Evolutionary conservation across 169 alveolate species (phyloP).

Genomic region (Cytauxzoon felis): DNA sequence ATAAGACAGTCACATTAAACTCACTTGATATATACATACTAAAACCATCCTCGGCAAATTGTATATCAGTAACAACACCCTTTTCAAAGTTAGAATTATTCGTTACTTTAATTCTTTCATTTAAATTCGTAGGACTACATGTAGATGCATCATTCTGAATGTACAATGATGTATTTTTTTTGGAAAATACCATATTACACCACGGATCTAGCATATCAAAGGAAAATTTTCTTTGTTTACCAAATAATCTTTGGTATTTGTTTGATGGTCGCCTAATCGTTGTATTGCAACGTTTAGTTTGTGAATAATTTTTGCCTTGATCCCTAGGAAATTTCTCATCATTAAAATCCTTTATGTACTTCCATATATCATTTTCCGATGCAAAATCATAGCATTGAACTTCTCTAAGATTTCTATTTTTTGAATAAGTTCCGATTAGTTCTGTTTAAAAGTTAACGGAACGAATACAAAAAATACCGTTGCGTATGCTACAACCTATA

Average conservation of each 20-base stretch:
- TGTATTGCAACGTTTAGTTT: neutral
- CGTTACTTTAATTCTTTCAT: too few relatives aligned
- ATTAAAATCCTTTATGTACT: constrained; percentile 13
- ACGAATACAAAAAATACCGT: neutral
- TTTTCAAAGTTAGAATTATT: too few relatives aligned
- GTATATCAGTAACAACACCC: constrained; percentile 28
- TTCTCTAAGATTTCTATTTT: constrained; percentile 1
- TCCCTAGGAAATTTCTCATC: neutral
- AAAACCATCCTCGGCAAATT: constrained; percentile 15
- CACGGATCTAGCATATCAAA: too few relatives aligned
- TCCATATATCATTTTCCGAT: constrained; percentile 49
- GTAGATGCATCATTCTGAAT: too few relatives aligned
- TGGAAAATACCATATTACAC: too few relatives aligned
- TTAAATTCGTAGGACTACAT: too few relatives aligned
- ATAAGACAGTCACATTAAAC: neutral
- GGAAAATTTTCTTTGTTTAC: too few relatives aligned
- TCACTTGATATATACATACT: constrained; percentile 31
- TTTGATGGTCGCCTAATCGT: neutral
- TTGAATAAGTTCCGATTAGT: constrained; percentile 4
- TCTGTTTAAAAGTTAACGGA: neutral
- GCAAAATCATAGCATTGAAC: constrained; percentile 22
- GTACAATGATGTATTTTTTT: too few relatives aligned
- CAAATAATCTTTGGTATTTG: neutral
- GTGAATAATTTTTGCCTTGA: neutral
- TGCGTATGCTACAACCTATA: constrained; percentile 36